phyloP scores from a whole-genome alignment of 768 basidiomycete species.

The Sistotremastrum suecicum region DNA sequence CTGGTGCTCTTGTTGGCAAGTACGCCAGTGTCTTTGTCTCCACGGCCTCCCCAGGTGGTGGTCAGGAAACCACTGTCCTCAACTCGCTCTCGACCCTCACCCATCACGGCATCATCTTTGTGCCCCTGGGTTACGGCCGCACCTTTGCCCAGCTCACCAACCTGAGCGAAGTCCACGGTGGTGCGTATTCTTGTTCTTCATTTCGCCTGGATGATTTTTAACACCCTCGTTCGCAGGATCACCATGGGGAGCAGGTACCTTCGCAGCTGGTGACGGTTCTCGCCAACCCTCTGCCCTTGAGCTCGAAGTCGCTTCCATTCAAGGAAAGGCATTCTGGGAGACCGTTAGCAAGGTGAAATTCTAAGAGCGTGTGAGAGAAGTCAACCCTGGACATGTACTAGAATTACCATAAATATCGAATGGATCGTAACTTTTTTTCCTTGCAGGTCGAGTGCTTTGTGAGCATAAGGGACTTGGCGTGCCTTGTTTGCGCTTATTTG shows the following conservation, averaged over 20 bases:
- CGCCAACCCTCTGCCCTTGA: constrained; percentile 38
- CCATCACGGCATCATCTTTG: constrained; percentile 62
- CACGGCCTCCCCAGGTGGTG: constrained; percentile 61
- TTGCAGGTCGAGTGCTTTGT: too few species aligned
- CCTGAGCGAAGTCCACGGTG: constrained; percentile 40
- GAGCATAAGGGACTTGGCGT: background rate
- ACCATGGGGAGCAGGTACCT: constrained; percentile 66
- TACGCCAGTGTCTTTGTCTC: constrained; percentile 63
- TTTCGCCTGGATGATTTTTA: background rate
- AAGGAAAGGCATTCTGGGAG: constrained; percentile 40
- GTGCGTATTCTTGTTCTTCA: constrained; percentile 20
- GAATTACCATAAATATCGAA: too few species aligned
- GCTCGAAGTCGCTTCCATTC: constrained; percentile 32
- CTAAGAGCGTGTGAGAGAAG: constrained; percentile 8
- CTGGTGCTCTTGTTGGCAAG: constrained; percentile 55
- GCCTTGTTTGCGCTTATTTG: background rate
- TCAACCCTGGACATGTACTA: too few species aligned
- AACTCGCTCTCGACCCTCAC: constrained; percentile 38
- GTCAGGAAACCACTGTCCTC: constrained; percentile 54
- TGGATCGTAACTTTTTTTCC: too few species aligned
- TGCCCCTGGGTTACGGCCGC: constrained; percentile 57
- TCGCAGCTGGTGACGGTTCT: constrained; percentile 29
- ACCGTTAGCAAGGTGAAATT: constrained; percentile 27
- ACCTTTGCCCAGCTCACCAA: constrained; percentile 29
- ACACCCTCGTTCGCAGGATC: constrained; percentile 30